Percentiles rank a stretch among this genome's conserved stretches.
Conservation (phyloP, 1,139 yeast species). For the Pichia sp. region DNA sequence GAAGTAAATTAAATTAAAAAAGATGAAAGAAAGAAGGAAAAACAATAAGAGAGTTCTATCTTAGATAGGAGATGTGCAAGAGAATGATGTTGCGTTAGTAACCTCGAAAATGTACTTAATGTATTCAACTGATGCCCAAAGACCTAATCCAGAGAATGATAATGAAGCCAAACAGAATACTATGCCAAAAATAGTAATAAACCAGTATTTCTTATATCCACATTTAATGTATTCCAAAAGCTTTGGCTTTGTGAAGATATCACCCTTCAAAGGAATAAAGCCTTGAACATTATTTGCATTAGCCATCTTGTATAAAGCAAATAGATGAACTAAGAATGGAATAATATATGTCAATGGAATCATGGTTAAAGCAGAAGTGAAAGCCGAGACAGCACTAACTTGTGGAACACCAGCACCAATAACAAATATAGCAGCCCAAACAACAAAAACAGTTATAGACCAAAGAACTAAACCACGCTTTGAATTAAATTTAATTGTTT, state of each 20-base stretch:
- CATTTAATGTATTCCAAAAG: neutral
- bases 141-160: constrained; percentile 38
- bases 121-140: constrained; percentile 35
- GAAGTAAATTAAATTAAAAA: too few relatives aligned
- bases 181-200: constrained; percentile 19
- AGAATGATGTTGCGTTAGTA: constrained; percentile 28
- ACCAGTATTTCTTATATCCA: constrained; percentile 18
- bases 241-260: too few relatives aligned
- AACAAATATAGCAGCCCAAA: constrained; percentile 42
- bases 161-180: constrained; percentile 34
- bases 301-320: constrained; percentile 12
- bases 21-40: too few relatives aligned
- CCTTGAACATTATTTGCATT: constrained; percentile 5
- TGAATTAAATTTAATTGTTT: constrained; percentile 35
- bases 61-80: constrained; percentile 30
- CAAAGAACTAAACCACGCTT: constrained; percentile 36
- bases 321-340: constrained; percentile 37
- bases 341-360: constrained; percentile 46
- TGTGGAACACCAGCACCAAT: constrained; percentile 56
- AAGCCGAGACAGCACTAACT: constrained; percentile 45
- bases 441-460: constrained; percentile 34
- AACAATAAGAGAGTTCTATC: too few relatives aligned
- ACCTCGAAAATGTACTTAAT: constrained; percentile 25
- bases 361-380: constrained; percentile 51
- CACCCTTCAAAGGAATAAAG: constrained; percentile 12